These are phyloP conservation scores for Rhodotorula kratochvilovae DNA, from an alignment of 768 basidiomycete genomes.

Conservation along the genomic window DNA sequence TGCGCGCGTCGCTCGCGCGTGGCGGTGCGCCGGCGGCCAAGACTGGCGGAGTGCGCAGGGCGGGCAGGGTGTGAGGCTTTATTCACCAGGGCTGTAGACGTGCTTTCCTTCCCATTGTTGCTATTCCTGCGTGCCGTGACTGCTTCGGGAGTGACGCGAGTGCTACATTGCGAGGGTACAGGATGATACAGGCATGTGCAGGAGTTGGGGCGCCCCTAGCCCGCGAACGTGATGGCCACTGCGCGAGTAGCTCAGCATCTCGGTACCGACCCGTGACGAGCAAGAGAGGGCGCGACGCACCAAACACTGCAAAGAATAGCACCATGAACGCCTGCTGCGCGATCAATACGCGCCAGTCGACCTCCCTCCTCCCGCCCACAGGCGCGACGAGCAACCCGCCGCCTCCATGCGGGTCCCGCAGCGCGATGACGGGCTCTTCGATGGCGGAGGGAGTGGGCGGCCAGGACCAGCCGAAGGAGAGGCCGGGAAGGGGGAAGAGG, in stretches of 20 bases:
- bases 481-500: conserved; percentile 15
- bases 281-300: no score
- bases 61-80: not conserved
- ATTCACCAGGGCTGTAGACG: no score
- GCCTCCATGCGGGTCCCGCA: not conserved
- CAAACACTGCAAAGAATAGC: conserved; percentile 18
- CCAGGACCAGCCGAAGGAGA: conserved; percentile 13
- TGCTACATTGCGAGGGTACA: not conserved
- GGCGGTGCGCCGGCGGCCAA: no score
- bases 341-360: not conserved
- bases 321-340: conserved; percentile 18
- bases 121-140: not conserved
- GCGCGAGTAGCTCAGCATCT: not conserved
- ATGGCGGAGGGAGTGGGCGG: not conserved
- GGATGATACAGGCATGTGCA: not conserved
- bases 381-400: not conserved
- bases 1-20: conserved; percentile 13
- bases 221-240: not conserved
- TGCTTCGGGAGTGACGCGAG: no score
- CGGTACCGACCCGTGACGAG: no score
- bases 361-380: not conserved
- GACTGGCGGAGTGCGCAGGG: not conserved
- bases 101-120: not conserved
- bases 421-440: not conserved
- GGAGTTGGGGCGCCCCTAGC: not conserved